Evolutionary conservation across 208 protist species (phyloP).

Genomic region (Leishmania tarentolae): DNA sequence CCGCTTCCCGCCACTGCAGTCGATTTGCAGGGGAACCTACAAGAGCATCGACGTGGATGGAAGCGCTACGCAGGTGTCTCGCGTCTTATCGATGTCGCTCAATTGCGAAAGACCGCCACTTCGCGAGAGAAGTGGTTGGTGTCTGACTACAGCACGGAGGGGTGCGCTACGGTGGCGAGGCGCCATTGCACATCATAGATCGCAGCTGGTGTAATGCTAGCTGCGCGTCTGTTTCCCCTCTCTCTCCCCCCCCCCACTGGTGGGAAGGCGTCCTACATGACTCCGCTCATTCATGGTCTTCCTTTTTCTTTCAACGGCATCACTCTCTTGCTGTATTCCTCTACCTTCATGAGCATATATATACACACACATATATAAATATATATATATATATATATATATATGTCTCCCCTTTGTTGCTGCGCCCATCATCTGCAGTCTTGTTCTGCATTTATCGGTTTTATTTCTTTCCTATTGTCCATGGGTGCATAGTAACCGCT

Average conservation of each 20-base stretch:
- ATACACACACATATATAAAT: neutral
- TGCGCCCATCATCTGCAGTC: neutral
- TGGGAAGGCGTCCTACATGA: neutral
- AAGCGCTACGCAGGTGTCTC: neutral
- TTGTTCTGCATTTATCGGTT: neutral
- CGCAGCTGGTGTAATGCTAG: neutral
- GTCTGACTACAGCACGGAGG: neutral
- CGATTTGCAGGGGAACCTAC: neutral
- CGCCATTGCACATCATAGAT: neutral
- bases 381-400: too few relatives aligned
- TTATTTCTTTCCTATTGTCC: neutral
- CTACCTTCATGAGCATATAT: neutral
- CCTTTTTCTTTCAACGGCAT: neutral
- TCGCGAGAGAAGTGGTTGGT: conserved; percentile 8
- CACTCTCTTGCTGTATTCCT: neutral
- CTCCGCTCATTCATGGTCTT: neutral
- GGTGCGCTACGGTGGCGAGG: neutral
- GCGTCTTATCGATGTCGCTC: neutral
- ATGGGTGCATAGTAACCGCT: neutral
- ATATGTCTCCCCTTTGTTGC: neutral
- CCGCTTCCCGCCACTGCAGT: neutral
- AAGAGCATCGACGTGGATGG: neutral
- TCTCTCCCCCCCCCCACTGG: neutral
- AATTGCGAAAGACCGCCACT: conserved; percentile 7
- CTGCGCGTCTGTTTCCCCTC: neutral